Evolutionary conservation across 2,329 filamentous ascomycete species (phyloP).

Genomic region (Pseudopithomyces maydicus): DNA sequence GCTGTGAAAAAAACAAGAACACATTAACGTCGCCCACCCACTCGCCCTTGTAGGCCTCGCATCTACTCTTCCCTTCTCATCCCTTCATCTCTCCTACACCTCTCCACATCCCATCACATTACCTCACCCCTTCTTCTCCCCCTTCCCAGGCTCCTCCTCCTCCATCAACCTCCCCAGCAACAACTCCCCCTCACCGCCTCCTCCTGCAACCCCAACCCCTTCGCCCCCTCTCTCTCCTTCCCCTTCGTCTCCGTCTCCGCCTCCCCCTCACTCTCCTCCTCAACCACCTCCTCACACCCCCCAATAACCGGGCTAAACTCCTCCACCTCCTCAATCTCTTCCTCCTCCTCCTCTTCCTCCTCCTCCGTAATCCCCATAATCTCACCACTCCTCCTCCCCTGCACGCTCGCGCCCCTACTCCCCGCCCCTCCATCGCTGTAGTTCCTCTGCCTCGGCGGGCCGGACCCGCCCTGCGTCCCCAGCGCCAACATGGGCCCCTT

Average conservation of each 20-base stretch:
- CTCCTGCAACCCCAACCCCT: not conserved
- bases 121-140: not conserved
- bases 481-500: constrained; percentile 72
- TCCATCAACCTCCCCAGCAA: not conserved
- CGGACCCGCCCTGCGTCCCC: constrained; percentile 28
- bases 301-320: constrained; percentile 58
- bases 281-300: constrained; percentile 36
- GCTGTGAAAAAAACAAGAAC: not conserved
- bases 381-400: constrained; percentile 73
- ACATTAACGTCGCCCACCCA: no score
- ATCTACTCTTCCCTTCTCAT: no score
- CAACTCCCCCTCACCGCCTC: not conserved
- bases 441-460: no score
- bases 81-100: no score
- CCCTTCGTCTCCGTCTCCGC: constrained; percentile 1
- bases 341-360: constrained; percentile 47
- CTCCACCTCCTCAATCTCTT: constrained; percentile 61
- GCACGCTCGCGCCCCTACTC: constrained; percentile 59
- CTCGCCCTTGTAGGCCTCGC: no score
- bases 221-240: not conserved
- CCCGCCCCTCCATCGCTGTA: constrained; percentile 1
- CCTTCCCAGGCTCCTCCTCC: not conserved
- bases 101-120: not conserved
- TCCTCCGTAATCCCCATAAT: constrained; percentile 64
- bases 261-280: constrained; percentile 19